Evolutionary conservation across 2,329 filamentous ascomycete species (phyloP).

Genomic region (Ceratocystis smalleyi): DNA sequence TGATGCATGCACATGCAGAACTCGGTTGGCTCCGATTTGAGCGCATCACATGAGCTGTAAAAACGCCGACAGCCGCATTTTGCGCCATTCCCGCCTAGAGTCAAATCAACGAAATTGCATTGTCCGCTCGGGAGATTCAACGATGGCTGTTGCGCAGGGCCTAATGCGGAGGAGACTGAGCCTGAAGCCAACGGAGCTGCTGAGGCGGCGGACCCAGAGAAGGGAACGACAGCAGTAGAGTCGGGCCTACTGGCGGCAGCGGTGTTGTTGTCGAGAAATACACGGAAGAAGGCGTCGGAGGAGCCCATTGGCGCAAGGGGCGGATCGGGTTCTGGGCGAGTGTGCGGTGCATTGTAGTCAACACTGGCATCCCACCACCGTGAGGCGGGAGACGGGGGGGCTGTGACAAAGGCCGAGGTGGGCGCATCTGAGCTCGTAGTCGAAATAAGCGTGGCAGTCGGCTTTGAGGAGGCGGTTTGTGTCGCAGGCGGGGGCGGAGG

Average conservation of each 20-base stretch:
- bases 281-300: conserved; percentile 8
- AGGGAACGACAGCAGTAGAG: neutral
- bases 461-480: neutral
- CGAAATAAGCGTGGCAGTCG: neutral
- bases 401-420: conserved; percentile 10
- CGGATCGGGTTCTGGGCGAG: neutral
- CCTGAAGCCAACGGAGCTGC: neutral
- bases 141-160: conserved; percentile 20
- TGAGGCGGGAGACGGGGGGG: conserved; percentile 8
- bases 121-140: conserved; percentile 34
- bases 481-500: neutral
- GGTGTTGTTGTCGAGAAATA: conserved; percentile 8
- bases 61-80: conserved; percentile 47
- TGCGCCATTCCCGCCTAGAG: conserved; percentile 34
- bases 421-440: neutral
- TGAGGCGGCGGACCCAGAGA: neutral
- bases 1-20: conserved; percentile 51
- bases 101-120: conserved; percentile 44
- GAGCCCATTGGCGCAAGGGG: neutral
- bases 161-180: conserved; percentile 16
- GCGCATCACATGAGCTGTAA: conserved; percentile 27
- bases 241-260: neutral
- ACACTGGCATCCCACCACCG: conserved; percentile 12
- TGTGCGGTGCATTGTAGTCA: conserved; percentile 7
- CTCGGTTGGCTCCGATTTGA: conserved; percentile 30